phyloP scores from a whole-genome alignment of 2,329 filamentous ascomycete genomes.

The Diaporthe citriasiana region DNA sequence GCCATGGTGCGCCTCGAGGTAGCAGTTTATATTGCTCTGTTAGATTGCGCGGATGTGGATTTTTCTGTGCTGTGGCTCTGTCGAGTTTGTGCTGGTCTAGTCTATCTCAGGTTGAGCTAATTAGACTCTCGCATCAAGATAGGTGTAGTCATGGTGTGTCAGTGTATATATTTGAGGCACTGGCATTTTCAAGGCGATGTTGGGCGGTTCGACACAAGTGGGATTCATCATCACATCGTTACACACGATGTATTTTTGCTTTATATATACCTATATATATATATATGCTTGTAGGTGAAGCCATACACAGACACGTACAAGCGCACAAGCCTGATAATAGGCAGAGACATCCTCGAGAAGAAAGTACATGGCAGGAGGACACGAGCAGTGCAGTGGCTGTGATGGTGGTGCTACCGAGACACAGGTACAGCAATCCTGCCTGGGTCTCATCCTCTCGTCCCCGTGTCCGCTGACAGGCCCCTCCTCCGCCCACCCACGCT shows the following conservation, averaged over 20 bases:
- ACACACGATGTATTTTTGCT: not conserved
- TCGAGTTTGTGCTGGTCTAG: not conserved
- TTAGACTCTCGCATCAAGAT: not conserved
- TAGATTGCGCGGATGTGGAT: not conserved
- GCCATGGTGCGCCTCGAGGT: not conserved
- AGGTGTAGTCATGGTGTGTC: not conserved
- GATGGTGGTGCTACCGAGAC: not conserved
- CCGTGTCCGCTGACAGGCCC: not conserved
- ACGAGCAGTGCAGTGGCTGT: not conserved
- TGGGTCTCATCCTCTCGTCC: conserved; percentile 13
- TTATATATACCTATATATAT: not conserved
- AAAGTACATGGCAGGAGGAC: not conserved
- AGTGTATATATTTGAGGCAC: not conserved
- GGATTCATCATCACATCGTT: conserved; percentile 1
- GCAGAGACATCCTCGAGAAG: not conserved
- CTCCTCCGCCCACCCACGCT: not conserved
- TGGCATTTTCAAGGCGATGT: not conserved
- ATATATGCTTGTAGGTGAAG: not conserved
- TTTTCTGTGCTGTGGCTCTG: not conserved
- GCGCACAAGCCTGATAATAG: not conserved
- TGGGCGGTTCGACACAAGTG: not conserved
- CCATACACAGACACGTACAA: not conserved
- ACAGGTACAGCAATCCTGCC: not conserved
- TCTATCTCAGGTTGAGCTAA: not conserved
- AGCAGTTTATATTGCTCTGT: not conserved